Percentiles rank a stretch among this genome's conserved stretches.
These are phyloP conservation scores for Fomes fomentarius DNA, from an alignment of 1,284 basidiomycete genomes.

Conservation along the genomic window DNA sequence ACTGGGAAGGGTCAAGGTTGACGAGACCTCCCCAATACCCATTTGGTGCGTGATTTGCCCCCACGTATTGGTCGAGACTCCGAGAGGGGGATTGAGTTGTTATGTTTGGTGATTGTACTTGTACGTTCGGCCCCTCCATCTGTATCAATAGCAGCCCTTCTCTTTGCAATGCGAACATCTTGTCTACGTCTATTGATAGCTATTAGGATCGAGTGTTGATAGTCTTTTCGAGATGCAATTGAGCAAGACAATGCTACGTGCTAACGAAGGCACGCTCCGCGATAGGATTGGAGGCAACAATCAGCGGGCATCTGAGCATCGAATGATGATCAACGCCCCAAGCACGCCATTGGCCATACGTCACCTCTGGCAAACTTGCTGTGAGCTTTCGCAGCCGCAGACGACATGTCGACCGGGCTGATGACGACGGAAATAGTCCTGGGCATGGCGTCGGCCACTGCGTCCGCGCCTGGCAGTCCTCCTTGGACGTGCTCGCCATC, in stretches of 20 bases:
- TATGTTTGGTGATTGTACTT: not conserved
- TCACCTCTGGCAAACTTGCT: not conserved
- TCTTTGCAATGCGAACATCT: no score
- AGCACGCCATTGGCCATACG: constrained; percentile 3
- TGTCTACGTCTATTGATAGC: not conserved
- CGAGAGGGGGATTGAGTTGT: not conserved
- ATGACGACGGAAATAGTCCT: constrained; percentile 10
- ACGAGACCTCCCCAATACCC: constrained; percentile 32
- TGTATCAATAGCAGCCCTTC: not conserved
- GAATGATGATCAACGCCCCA: constrained; percentile 1
- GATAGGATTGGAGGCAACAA: not conserved
- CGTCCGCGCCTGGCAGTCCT: not conserved
- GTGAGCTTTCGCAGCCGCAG: not conserved
- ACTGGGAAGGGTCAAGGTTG: constrained; percentile 25
- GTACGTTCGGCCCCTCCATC: not conserved
- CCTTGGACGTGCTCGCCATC: constrained; percentile 10
- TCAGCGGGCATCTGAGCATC: not conserved
- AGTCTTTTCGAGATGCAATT: no score
- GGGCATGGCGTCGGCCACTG: not conserved
- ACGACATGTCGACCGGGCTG: constrained; percentile 7
- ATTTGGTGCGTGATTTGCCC: constrained; percentile 23
- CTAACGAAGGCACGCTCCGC: not conserved
- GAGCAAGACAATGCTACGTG: no score
- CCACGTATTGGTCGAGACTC: not conserved
- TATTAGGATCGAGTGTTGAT: no score